phyloP scores from a whole-genome alignment of 306 rosid species.

The Castanopsis chinensis region DNA sequence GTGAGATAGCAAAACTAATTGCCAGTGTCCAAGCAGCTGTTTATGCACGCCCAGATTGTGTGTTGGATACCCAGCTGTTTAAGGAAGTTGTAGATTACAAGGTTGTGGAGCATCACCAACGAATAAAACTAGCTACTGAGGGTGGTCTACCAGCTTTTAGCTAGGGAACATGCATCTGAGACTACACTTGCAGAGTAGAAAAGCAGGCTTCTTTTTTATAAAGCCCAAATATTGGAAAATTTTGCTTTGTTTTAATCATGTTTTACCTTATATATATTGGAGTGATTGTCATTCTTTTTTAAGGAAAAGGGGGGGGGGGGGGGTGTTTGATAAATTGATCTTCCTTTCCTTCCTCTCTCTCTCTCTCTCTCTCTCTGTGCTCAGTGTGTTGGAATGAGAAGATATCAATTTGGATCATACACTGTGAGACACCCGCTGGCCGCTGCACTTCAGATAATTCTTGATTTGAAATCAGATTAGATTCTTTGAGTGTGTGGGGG shows the following conservation, averaged over 20 bases:
- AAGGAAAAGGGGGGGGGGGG: too few relatives aligned
- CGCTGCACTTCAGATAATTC: too few relatives aligned
- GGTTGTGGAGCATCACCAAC: constrained; percentile 85
- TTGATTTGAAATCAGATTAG: too few relatives aligned
- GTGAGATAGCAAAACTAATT: constrained; percentile 94
- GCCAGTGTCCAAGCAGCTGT: constrained; percentile 99
- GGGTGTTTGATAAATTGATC: background rate
- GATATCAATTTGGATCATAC: too few relatives aligned
- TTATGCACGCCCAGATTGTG: constrained; percentile 81
- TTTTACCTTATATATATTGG: background rate
- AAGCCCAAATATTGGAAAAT: constrained; percentile 1
- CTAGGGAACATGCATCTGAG: background rate
- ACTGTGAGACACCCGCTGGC: too few relatives aligned
- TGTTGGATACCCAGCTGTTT: constrained; percentile 74
- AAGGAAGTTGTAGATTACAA: constrained; percentile 85
- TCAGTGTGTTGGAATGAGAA: too few relatives aligned
- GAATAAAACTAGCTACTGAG: constrained; percentile 79
- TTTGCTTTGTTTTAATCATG: background rate
- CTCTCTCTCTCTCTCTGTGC: too few relatives aligned
- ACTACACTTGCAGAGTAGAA: background rate
- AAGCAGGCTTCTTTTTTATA: background rate
- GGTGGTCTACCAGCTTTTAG: constrained; percentile 48
- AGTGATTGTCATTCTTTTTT: background rate
- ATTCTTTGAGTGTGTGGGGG: background rate
- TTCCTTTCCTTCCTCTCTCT: background rate